These are phyloP conservation scores for Plasmodium ovale DNA, from an alignment of 169 alveolate genomes.

Conservation along the genomic window DNA sequence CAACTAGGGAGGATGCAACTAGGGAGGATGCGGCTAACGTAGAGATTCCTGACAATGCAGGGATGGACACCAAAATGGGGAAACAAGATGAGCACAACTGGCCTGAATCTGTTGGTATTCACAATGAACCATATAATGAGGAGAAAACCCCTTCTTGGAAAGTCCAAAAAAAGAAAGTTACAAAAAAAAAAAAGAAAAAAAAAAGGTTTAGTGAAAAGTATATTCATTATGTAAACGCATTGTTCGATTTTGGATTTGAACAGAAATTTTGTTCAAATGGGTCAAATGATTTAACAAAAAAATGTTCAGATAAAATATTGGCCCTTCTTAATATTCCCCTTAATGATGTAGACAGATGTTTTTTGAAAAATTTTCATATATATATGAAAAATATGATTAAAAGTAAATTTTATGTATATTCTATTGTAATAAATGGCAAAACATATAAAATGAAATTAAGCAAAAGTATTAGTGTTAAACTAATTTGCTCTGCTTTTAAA, in stretches of 20 bases:
- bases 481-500: slow-evolving; percentile 66
- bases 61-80: no score
- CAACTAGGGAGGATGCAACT: neutral
- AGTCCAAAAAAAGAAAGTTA: neutral
- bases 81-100: no score
- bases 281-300: slow-evolving; percentile 59
- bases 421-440: slow-evolving; percentile 50
- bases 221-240: slow-evolving; percentile 55
- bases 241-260: slow-evolving; percentile 65
- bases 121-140: no score
- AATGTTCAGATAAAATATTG: slow-evolving; percentile 56
- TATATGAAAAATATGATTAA: slow-evolving; percentile 67
- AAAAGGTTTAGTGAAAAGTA: slow-evolving; percentile 40
- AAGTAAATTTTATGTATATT: slow-evolving; percentile 56
- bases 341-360: slow-evolving; percentile 43
- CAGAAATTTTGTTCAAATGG: slow-evolving; percentile 50
- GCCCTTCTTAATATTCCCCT: slow-evolving; percentile 18
- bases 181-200: neutral
- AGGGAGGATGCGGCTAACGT: no score
- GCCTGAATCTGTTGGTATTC: no score
- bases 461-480: slow-evolving; percentile 33
- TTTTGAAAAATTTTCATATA: slow-evolving; percentile 46
- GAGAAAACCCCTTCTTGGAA: no score
- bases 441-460: slow-evolving; percentile 52
- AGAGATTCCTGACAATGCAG: no score